These are phyloP conservation scores for Secale cereale DNA, from an alignment of 176 grass and related monocot genomes.

Conservation along the genomic window DNA sequence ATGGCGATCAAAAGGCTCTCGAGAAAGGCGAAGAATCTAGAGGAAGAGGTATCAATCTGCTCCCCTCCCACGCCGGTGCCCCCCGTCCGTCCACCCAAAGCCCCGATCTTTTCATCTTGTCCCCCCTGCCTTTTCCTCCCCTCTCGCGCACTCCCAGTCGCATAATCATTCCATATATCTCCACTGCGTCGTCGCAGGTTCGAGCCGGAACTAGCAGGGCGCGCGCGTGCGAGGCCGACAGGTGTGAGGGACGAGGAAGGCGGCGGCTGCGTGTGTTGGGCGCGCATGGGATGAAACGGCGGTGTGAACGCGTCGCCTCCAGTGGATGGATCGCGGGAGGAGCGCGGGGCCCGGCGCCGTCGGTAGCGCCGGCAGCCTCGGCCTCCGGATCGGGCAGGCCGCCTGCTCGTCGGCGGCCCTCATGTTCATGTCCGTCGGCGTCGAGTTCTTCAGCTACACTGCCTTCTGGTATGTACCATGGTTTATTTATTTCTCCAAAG, in stretches of 20 bases:
- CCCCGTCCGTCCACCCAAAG: slow-evolving; percentile 39
- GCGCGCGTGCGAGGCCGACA: background rate
- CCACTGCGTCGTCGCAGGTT: background rate
- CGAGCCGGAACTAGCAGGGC: background rate
- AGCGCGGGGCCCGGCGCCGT: slow-evolving; percentile 38
- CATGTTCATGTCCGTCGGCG: slow-evolving; percentile 87
- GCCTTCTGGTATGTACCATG: slow-evolving; percentile 76
- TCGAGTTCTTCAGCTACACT: slow-evolving; percentile 96
- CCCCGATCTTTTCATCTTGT: slow-evolving; percentile 15
- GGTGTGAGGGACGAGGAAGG: background rate
- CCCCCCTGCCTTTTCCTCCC: background rate
- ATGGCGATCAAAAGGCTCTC: background rate
- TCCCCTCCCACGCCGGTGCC: background rate
- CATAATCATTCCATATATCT: background rate
- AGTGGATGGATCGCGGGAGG: slow-evolving; percentile 27
- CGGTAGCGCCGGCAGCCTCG: slow-evolving; percentile 72
- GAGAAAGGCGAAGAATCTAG: slow-evolving; percentile 1
- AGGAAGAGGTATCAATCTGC: background rate
- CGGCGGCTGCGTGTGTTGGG: background rate
- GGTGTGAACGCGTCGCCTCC: slow-evolving; percentile 1
- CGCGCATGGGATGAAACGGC: slow-evolving; percentile 38
- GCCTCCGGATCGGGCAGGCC: slow-evolving; percentile 75
- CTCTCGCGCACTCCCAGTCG: background rate
- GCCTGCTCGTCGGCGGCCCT: slow-evolving; percentile 81
- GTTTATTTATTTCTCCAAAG: too few relatives aligned